A percentile compares a stretch with the other conserved stretches of the same genome.
phyloP scores from a whole-genome alignment of 805 yeast genomes.

The Cephaloascus fragrans region DNA sequence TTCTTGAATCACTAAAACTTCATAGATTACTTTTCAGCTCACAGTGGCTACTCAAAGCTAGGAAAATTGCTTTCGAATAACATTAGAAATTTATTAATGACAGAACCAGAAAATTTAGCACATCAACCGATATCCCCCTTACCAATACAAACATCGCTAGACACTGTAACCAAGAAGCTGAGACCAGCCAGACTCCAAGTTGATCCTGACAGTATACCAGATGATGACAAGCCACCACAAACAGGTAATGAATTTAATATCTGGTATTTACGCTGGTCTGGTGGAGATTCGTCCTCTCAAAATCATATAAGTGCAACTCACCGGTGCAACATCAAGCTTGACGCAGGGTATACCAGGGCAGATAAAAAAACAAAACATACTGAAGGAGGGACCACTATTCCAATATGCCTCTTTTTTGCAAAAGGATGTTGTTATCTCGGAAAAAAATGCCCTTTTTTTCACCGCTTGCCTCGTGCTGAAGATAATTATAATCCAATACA shows the following conservation, averaged over 20 bases:
- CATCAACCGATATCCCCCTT: too few relatives aligned
- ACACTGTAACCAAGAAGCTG: too few relatives aligned
- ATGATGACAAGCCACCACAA: conserved; percentile 63
- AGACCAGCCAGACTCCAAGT: conserved; percentile 67
- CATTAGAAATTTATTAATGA: too few relatives aligned
- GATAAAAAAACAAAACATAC: conserved; percentile 33
- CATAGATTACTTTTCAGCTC: background rate
- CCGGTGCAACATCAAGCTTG: conserved; percentile 48
- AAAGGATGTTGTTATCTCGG: conserved; percentile 84
- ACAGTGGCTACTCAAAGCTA: background rate
- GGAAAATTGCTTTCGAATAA: too few relatives aligned
- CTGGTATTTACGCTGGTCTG: conserved; percentile 89
- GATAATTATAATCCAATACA: conserved; percentile 55
- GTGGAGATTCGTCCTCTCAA: conserved; percentile 47
- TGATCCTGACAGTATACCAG: conserved; percentile 44
- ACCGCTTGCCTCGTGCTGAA: conserved; percentile 52
- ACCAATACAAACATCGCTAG: too few relatives aligned
- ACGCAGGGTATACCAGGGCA: conserved; percentile 72
- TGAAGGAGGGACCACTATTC: conserved; percentile 23
- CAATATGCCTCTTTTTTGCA: conserved; percentile 77
- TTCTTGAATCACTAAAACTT: background rate
- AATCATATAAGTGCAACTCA: conserved; percentile 43
- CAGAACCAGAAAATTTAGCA: too few relatives aligned
- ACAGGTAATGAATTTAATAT: conserved; percentile 74
- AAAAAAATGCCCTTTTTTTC: conserved; percentile 63